phyloP scores from a whole-genome alignment of 768 basidiomycete genomes.

The Tylopilus rubrobrunneus region DNA sequence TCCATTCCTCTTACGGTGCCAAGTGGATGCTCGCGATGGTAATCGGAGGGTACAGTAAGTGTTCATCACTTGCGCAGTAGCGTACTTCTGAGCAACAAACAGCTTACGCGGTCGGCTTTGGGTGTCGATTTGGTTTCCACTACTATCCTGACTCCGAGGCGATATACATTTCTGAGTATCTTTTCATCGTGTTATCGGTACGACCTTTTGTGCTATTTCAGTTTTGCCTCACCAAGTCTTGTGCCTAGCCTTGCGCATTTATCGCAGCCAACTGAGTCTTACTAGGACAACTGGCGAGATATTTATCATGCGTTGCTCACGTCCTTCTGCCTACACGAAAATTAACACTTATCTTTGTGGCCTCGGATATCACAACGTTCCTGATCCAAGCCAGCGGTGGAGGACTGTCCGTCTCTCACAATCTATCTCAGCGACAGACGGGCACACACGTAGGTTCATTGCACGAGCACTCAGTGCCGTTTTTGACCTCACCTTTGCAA shows the following conservation, averaged over 20 bases:
- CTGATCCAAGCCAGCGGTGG: conserved; percentile 49
- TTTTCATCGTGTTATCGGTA: conserved; percentile 58
- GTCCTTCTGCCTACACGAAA: conserved; percentile 45
- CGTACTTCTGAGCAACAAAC: neutral
- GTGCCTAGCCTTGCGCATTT: conserved; percentile 63
- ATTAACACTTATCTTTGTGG: conserved; percentile 57
- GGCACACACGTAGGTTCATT: conserved; percentile 36
- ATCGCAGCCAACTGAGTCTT: conserved; percentile 67
- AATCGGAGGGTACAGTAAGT: conserved; percentile 55
- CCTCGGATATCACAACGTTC: conserved; percentile 63
- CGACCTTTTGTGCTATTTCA: conserved; percentile 9
- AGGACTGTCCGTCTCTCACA: conserved; percentile 1
- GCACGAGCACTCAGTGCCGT: neutral
- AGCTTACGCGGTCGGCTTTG: conserved; percentile 59
- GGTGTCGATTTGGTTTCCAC: conserved; percentile 53
- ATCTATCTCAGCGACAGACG: conserved; percentile 15
- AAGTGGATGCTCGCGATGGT: conserved; percentile 61
- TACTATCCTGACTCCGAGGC: conserved; percentile 47
- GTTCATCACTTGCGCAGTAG: neutral
- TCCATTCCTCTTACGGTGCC: conserved; percentile 38
- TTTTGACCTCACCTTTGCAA: conserved; percentile 36
- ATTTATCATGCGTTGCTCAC: conserved; percentile 44
- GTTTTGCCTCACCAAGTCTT: neutral
- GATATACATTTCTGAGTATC: conserved; percentile 53
- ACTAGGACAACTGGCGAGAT: conserved; percentile 54